phyloP scores from a whole-genome alignment of 441 rosid species.

The Gossypium lobatum region DNA sequence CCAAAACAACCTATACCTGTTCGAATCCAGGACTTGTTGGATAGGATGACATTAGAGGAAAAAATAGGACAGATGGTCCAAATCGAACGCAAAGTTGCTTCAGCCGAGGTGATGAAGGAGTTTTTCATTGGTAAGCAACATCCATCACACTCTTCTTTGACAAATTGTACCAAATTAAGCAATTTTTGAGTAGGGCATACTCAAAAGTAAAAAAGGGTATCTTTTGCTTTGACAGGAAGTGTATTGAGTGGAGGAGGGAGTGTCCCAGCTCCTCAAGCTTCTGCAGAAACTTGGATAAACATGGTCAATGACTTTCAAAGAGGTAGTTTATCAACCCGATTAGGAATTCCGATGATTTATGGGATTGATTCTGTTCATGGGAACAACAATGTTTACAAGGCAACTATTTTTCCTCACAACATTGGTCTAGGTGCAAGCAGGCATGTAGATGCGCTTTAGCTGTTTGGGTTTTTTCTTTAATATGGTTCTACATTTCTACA shows the following conservation, averaged over 20 bases:
- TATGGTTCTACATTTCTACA: not conserved
- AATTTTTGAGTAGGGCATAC: not conserved
- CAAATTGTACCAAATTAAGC: not conserved
- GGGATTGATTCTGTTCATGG: constrained; percentile 91
- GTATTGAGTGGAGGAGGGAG: constrained; percentile 67
- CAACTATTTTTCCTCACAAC: constrained; percentile 88
- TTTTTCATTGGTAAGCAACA: constrained; percentile 52
- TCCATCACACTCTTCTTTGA: not conserved
- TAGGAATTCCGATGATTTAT: constrained; percentile 76
- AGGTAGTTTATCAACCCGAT: constrained; percentile 60
- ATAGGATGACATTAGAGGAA: constrained; percentile 65
- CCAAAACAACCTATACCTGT: constrained; percentile 41
- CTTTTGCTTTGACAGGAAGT: constrained; percentile 39
- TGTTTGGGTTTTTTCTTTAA: not conserved
- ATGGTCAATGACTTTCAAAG: constrained; percentile 66
- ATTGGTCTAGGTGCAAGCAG: constrained; percentile 83
- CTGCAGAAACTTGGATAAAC: constrained; percentile 53
- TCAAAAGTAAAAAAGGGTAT: not conserved
- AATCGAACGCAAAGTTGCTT: constrained; percentile 52
- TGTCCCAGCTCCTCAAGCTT: constrained; percentile 46
- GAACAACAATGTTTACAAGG: constrained; percentile 59
- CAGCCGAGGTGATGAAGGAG: constrained; percentile 49
- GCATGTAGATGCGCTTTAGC: constrained; percentile 25
- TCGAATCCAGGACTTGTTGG: constrained; percentile 50
- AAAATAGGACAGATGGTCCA: constrained; percentile 88